Evolutionary conservation across 768 basidiomycete genomes (phyloP), one percentile per base, ranked within the genome.

Genomic region (Coprinopsis marcescibilis): DNA sequence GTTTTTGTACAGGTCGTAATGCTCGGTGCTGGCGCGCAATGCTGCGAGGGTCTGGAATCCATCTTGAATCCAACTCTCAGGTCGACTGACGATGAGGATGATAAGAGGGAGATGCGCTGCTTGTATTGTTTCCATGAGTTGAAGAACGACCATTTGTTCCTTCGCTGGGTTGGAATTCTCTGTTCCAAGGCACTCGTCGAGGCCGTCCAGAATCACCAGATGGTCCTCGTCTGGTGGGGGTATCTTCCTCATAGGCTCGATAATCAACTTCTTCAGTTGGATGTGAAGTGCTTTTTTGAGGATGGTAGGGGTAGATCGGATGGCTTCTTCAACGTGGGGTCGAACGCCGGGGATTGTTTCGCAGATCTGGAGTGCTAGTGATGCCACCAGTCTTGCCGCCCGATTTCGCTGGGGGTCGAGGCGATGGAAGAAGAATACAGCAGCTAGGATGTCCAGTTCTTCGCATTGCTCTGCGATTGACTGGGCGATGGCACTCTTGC

Each of bases 111-210:
- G n/a, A n/a, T n/a, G n/a, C n/a, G n/a, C n/a, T n/a, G n/a, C n/a
- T n/a, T n/a, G n/a, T n/a, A n/a, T n/a, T n/a, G n/a, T n/a, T n/a
- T n/a, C n/a, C n/a, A n/a, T n/a, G n/a, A n/a, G n/a, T n/a, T n/a
- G n/a, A n/a, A n/a, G n/a, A n/a, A n/a, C n/a, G n/a, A n/a, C n/a
- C n/a, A n/a, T n/a, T n/a, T n/a, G n/a, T n/a, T n/a, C n/a, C n/a
- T n/a, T n/a, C n/a, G n/a, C n/a, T n/a, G n/a, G n/a, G n/a, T n/a
- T n/a, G n/a, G n/a, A n/a, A n/a, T n/a, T n/a, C n/a, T n/a, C n/a
- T n/a, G n/a, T n/a, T n/a, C n/a, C n/a, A n/a, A n/a, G n/a, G 21
- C 52, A 53, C 17, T 53, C 48, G 27, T 53, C 48, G 13, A 53
- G 41, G 1, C 48, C 52, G 27, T 53, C 52, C 4, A 53, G 38